Evolutionary conservation across 2,329 filamentous ascomycete species (phyloP), one percentile per base, ranked within the genome.

Genomic region (Aspergillus ustus): DNA sequence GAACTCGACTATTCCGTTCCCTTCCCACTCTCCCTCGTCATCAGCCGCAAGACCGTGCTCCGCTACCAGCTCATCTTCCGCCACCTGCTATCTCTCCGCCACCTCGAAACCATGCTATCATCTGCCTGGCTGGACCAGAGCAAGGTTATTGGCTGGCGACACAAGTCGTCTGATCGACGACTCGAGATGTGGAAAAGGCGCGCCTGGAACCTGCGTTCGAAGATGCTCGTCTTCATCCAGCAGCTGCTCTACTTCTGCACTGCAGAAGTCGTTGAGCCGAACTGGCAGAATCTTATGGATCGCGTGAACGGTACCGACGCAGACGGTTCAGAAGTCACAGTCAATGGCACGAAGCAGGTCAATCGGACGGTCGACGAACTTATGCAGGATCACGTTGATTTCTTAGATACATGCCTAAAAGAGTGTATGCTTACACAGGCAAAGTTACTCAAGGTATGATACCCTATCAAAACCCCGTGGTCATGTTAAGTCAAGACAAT

Each of bases 321-420:
- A 7, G 69, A 77, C 62, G 70, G 72, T 7, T 74, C 70, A 45
- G 77, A 73, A 69, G 71, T 75, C 56, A 72, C 73, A 7, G 72
- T 71, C 59, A 79, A 73, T 64, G 77, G 74, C 29, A 75, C 72
- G 37, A 79, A 75, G 57, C 80, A 84, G 60, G 83, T 83, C n/a
- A 88, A 87, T 69, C 77, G 93, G 43, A 99, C 95, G 0, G 95
- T 99, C 1, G 95, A 99, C 72, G 93, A 98, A 79, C 80, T 99
- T 73, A 99, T 99, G 95, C 92, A 98, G 79, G 93, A 98, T 73
- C 95, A 99, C 78, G 93, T 99, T 63, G 95, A 98, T 78, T 99
- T 99, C 76, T 81, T 99, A 52, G 95, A 97, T 70, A 98, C 95
- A 4, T 99, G 95, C 75, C 83, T 99, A 71, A 99, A 98, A 79